A percentile compares a stretch with the other conserved stretches of the same genome.
Evolutionary conservation across 495 filamentous ascomycete genomes (phyloP).

Genomic region (Penicillium longicatenatum): DNA sequence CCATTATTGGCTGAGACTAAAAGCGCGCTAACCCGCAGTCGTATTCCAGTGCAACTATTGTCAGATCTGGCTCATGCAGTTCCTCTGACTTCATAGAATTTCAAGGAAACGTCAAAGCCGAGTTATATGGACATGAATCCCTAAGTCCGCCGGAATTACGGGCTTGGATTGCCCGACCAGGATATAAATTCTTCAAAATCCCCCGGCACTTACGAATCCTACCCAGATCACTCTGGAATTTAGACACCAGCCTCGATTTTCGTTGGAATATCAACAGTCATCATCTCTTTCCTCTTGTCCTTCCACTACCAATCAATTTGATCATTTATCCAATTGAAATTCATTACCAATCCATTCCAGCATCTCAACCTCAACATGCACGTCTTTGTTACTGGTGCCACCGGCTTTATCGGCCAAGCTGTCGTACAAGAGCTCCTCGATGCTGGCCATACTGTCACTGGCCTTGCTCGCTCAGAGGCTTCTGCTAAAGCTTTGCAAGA

Average conservation of each 20-base stretch:
- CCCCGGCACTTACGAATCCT: background rate
- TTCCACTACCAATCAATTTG: background rate
- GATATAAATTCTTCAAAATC: background rate
- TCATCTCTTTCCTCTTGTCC: too few relatives aligned
- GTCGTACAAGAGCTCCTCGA: conserved; percentile 43
- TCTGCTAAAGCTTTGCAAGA: conserved; percentile 29
- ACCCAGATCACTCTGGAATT: too few relatives aligned
- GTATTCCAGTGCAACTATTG: background rate
- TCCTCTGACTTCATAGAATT: too few relatives aligned
- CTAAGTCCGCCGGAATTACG: background rate
- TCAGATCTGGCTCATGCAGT: background rate
- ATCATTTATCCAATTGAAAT: background rate
- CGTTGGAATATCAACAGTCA: too few relatives aligned
- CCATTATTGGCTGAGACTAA: background rate
- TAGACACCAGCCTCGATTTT: too few relatives aligned
- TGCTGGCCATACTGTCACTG: conserved; percentile 43
- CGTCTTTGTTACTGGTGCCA: conserved; percentile 52
- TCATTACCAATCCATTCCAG: background rate
- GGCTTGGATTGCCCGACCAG: background rate
- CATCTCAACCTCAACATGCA: conserved; percentile 14
- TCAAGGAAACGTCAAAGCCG: too few relatives aligned
- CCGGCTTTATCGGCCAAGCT: conserved; percentile 48
- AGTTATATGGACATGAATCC: background rate
- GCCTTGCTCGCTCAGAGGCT: conserved; percentile 42
- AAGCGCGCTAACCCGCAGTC: background rate